phyloP scores from a whole-genome alignment of 257 asterid species.

The Gynochthodes officinalis region DNA sequence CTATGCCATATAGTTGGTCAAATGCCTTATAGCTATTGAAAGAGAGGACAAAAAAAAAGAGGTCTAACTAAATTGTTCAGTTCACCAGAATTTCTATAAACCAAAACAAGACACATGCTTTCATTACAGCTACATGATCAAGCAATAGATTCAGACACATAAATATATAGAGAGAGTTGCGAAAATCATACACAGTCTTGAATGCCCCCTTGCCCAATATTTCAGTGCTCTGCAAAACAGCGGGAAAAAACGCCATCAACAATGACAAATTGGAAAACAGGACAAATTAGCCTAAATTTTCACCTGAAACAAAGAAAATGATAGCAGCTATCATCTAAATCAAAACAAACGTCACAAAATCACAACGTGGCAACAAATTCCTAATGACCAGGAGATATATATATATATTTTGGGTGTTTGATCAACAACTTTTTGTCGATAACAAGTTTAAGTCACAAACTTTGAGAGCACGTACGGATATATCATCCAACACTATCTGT shows the following conservation, averaged over 20 bases:
- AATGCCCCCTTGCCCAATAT: conserved; percentile 83
- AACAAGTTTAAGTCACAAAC: not conserved
- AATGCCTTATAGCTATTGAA: conserved; percentile 65
- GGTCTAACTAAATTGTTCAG: not conserved
- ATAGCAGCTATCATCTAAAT: not conserved
- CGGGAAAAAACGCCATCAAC: not conserved
- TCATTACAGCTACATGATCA: not conserved
- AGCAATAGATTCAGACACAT: conserved; percentile 7
- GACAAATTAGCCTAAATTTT: not conserved
- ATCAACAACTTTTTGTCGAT: not conserved
- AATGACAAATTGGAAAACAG: not conserved
- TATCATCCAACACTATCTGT: not conserved
- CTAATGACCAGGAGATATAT: not conserved
- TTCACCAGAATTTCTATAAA: not conserved
- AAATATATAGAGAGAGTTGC: not conserved
- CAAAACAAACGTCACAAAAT: not conserved
- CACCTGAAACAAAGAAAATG: not conserved
- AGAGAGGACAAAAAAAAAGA: not conserved
- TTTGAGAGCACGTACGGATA: not conserved
- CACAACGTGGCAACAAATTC: not conserved
- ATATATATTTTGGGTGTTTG: not conserved
- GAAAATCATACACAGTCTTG: conserved; percentile 67
- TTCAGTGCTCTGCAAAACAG: conserved; percentile 54
- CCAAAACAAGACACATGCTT: not conserved
- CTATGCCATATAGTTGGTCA: conserved; percentile 73